Percentiles rank a stretch among this genome's conserved stretches.
Conservation (phyloP, 495 filamentous ascomycete genomes). For the Neurospora cerealis region DNA sequence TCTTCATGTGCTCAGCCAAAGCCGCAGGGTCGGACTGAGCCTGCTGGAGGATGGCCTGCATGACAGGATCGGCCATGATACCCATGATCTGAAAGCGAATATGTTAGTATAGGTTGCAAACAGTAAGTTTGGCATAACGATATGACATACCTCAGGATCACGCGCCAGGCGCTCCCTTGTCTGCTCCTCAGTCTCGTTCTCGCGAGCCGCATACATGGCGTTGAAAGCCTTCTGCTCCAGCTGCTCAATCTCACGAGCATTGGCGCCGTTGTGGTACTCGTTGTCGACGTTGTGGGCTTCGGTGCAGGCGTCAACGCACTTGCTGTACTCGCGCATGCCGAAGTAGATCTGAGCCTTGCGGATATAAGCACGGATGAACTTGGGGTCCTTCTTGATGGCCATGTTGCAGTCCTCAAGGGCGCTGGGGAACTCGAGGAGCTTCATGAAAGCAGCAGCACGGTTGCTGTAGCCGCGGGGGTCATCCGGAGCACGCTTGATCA, state of each 20-base stretch:
- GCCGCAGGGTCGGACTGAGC: conserved; percentile 89
- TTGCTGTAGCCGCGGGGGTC: conserved; percentile 96
- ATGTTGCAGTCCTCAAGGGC: conserved; percentile 88
- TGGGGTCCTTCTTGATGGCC: conserved; percentile 81
- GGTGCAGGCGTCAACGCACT: conserved; percentile 78
- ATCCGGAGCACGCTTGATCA: conserved; percentile 89
- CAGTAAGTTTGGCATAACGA: not conserved
- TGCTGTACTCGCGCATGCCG: conserved; percentile 95
- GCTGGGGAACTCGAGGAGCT: conserved; percentile 88
- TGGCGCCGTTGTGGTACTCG: conserved; percentile 52
- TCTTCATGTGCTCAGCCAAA: conserved; percentile 94
- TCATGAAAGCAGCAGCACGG: conserved; percentile 92
- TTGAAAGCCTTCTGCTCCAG: conserved; percentile 91
- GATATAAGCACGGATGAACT: conserved; percentile 92
- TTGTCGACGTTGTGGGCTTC: conserved; percentile 71
- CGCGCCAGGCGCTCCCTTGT: conserved; percentile 84
- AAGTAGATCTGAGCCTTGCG: conserved; percentile 89
- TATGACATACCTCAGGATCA: conserved; percentile 76
- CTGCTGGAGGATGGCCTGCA: conserved; percentile 95
- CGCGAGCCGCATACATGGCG: conserved; percentile 77
- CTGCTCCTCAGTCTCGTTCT: conserved; percentile 95
- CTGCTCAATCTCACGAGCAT: conserved; percentile 82
- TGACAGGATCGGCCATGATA: conserved; percentile 90
- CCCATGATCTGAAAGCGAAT: conserved; percentile 55
- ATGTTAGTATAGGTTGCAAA: conserved; percentile 21